Percentiles rank a stretch among this genome's conserved stretches.
Evolutionary conservation across 352 stramenopile species (phyloP).

Genomic region (Pythium apleroticum): DNA sequence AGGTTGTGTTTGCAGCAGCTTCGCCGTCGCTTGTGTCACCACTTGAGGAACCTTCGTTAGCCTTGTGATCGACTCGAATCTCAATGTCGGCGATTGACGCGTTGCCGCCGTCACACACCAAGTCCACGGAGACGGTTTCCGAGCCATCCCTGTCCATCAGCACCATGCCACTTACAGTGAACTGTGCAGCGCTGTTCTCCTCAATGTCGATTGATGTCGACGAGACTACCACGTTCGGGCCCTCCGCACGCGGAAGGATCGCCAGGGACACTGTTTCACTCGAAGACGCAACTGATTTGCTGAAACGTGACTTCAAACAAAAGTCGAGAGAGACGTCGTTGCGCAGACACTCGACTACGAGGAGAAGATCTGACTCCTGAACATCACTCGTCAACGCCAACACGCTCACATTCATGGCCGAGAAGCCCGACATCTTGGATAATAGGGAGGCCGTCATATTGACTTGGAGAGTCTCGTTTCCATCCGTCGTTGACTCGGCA

Average conservation of each 20-base stretch:
- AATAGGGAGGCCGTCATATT: slow-evolving; percentile 4
- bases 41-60: not conserved
- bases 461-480: not conserved
- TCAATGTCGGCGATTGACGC: not conserved
- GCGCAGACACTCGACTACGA: not conserved
- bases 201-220: not conserved
- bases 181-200: slow-evolving; percentile 4
- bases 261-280: not conserved
- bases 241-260: not conserved
- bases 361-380: not conserved
- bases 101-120: slow-evolving; percentile 7
- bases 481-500: not conserved
- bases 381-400: slow-evolving; percentile 13
- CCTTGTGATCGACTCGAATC: not conserved
- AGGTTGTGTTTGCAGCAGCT: not conserved
- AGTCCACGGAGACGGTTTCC: slow-evolving; percentile 9
- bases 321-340: not conserved
- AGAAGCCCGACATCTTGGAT: slow-evolving; percentile 2
- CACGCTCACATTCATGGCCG: slow-evolving; percentile 11
- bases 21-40: not conserved
- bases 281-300: slow-evolving; percentile 8
- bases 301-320: slow-evolving; percentile 2
- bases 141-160: slow-evolving; percentile 24
- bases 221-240: not conserved
- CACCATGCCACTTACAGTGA: slow-evolving; percentile 5